Base-by-base conservation (phyloP, 2,329 filamentous ascomycete species). In the Ceratocystis papillata region DNA sequence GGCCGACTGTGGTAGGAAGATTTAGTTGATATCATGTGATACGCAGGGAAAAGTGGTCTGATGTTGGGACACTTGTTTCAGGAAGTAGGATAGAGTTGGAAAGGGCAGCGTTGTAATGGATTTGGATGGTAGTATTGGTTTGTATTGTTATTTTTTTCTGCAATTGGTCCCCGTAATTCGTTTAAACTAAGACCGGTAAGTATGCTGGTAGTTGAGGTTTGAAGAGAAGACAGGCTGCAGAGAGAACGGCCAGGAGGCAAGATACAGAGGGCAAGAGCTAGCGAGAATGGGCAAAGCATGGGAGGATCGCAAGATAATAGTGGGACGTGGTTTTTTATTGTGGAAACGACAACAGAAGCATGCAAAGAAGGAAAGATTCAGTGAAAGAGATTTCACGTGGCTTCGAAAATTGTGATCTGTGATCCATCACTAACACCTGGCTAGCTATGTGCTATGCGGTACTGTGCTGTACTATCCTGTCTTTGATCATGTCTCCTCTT, bases 51-150 rank as follows among this genome's bases (percentile, higher is more conserved):
- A 59, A 30, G 30, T 59, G 55, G 55, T 59, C 55, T 59, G 55
- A 59, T 59, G 55, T 59, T 37, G 30, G 28, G 25, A 59, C 33
- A 37, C 28, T 17, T 59, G 55, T 59, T 59, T 59, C 55, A 59
- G 28, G 55, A 17, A 59, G 20, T 30, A 59, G 33, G 3, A 57
- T 33, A 37, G 15, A 59, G 55, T 59, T 59, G 55, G 55, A 59
- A 59, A 30, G 55, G 30, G 17, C 55, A 37, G 55, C 15, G 55
- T 59, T 59, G 55, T 37, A 59, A 37, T 59, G 25, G 15, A n/a
- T n/a, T n/a, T 20, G 55, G 55, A 59, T 25, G 55, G 55, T 59
- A n/a, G 55, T n/a, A 59, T 59, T n/a, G 28, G 10, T 41, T 41
- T 41, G 10, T 5, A 41, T 12, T 41, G 37, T 41, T 41, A 3